These are phyloP conservation scores for Entomortierella parvispora DNA, from an alignment of 192 early-diverging fungal genomes.

Conservation along the genomic window DNA sequence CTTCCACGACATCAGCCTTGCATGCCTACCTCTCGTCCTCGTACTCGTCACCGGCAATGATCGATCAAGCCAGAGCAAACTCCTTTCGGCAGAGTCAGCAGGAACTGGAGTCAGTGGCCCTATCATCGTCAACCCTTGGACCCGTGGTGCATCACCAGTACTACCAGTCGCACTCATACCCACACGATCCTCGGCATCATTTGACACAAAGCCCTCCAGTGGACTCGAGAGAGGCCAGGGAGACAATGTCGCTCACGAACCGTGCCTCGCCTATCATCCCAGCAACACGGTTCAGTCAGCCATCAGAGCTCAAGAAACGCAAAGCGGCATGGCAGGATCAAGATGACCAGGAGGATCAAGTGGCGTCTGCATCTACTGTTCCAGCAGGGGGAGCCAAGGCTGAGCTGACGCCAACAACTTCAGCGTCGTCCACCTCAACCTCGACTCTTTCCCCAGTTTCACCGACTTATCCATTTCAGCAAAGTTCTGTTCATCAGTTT, in stretches of 20 bases:
- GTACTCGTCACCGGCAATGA: conserved; percentile 33
- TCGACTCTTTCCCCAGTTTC: not conserved
- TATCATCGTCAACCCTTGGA: not conserved
- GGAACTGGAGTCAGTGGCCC: conserved; percentile 3
- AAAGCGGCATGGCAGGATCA: conserved; percentile 33
- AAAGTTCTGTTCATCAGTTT: conserved; percentile 29
- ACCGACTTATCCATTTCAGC: not conserved
- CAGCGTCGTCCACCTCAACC: not conserved
- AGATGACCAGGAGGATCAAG: not conserved
- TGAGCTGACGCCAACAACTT: too few species aligned
- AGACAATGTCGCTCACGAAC: conserved; percentile 9
- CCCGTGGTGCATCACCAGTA: too few species aligned
- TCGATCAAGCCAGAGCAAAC: conserved; percentile 40
- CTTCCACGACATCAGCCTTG: conserved; percentile 4
- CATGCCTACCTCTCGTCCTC: conserved; percentile 21
- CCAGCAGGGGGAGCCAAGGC: not conserved
- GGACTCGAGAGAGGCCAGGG: conserved; percentile 32
- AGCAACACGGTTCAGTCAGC: not conserved
- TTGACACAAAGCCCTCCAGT: conserved; percentile 10
- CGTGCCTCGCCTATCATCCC: conserved; percentile 5
- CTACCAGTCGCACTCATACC: conserved; percentile 35
- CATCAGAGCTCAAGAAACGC: conserved; percentile 11
- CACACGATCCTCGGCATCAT: conserved; percentile 36
- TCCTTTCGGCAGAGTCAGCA: conserved; percentile 26
- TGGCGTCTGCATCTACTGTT: not conserved